Evolutionary conservation across 352 stramenopile species (phyloP), one percentile per base, ranked within the genome.

Genomic region (Phytophthora citrophthora): DNA sequence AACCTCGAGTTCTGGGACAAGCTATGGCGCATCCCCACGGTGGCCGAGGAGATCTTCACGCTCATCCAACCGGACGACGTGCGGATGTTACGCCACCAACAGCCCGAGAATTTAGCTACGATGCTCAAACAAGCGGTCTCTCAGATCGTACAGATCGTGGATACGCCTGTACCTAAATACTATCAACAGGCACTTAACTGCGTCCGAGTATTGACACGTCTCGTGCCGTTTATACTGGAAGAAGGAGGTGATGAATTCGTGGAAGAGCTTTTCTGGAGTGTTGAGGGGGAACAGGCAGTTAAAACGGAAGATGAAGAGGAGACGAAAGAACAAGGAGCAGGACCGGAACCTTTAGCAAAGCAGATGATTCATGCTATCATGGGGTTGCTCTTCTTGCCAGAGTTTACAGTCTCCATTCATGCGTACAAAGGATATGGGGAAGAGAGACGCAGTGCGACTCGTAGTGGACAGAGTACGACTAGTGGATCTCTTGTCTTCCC

Each of bases 1-100:
- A 91, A 92, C 65, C 83, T 94, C 64, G 88, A 96, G 70, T 96
- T 96, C 72, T 96, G 88, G 88, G 86, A 94, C 72, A 96, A 96
- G 60, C 70, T 96, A 8, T 96, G 88, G 88, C 86, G 86, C 64
- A 94, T 96, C 52, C 88, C 83, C 43, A 96, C 88, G 4, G 88
- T 93, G 24, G 88, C 88, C 29, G 88, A 96, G 58, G 88, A 96
- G 64, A 94, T 96, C 71, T 94, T 94, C 69, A 94, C 86, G 69
- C 84, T 96, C 65, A 93, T 96, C 62, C 88, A 96, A 67, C 86
- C 86, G 4, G 88, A 96, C 31, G 88, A 96, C 54, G 87, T 96
- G 64, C 88, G 88, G 63, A 96, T 96, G 86, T 66, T 96, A 54
- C 86, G 86, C 3, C 86, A 89, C 54, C 87, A 96, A 62, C 86